Evolutionary conservation across 257 asterid genomes (phyloP), one percentile per base, ranked within the genome.

Genomic region (Solanum ossicruentum): DNA sequence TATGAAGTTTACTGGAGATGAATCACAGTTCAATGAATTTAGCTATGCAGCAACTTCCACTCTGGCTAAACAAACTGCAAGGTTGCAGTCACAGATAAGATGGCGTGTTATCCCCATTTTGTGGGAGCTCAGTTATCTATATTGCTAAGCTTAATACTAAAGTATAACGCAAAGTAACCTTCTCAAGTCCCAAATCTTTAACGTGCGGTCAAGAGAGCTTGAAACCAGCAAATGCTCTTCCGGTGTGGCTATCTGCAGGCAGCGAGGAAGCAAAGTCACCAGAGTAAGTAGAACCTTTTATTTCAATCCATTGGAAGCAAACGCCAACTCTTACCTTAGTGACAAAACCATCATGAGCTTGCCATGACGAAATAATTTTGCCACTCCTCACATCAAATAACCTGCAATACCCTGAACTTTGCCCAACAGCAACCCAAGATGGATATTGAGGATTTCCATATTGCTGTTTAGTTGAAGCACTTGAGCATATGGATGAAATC

Each of bases 271-370:
- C 43, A 73, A 87, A 78, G 82, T 26, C 65, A 52, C 39, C 45
- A 63, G 32, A 75, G 20, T 65, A 78, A 39, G 84, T 63, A 11
- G 51, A 43, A 70, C 58, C 80, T 28, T 36, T 41, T 66, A 57
- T 51, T 43, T 52, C 72, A 52, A 67, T 54, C 54, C 54, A 83
- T 43, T 15, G 20, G 18, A 54, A 83, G 81, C 51, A 83, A 66
- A 17, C 56, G 15, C 18, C 82, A 75, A 84, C 71, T 52, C 83
- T 94, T 95, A 97, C 99, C 98, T 97, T 92, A 79, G 98, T 97
- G 89, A 97, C 93, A 86, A 91, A 97, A 87, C 98, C 98, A 90
- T 97, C 98, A 90, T 97, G 98, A 86, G 97, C 99, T 90, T 95
- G 97, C 99, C 99, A 95, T 58, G 97, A 91, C 32, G 97, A 86